A percentile compares a stretch with the other conserved stretches of the same genome.
Conservation (phyloP, 345 rosid species). For the Citrus reticulata region DNA sequence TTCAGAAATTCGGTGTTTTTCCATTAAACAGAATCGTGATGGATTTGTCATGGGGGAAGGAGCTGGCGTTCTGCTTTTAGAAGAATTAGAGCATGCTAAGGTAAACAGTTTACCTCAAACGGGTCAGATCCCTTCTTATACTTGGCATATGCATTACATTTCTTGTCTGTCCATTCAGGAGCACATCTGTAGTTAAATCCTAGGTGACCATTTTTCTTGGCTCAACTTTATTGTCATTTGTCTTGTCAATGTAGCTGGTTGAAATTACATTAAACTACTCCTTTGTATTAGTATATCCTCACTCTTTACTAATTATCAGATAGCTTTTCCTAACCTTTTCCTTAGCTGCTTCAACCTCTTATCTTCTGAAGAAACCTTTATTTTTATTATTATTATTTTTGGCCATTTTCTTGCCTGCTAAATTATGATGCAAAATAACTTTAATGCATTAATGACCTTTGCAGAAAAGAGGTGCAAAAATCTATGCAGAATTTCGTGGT, state of each 20-base stretch:
- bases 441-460: conserved; percentile 11
- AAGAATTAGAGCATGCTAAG: conserved; percentile 97
- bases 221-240: neutral
- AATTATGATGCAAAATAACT: neutral
- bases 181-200: neutral
- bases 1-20: conserved; percentile 1
- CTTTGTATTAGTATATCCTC: neutral
- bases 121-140: neutral
- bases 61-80: conserved; percentile 93
- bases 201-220: neutral
- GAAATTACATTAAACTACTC: neutral
- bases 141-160: neutral
- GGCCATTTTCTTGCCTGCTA: neutral
- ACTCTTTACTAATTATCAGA: neutral
- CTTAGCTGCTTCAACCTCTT: neutral
- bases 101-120: conserved; percentile 29
- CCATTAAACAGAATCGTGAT: conserved; percentile 69
- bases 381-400: neutral
- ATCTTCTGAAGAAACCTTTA: neutral
- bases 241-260: neutral
- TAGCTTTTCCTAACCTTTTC: neutral
- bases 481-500: conserved; percentile 92
- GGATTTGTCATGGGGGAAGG: conserved; percentile 99
- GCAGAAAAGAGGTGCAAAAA: conserved; percentile 85
- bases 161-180: neutral